Percentiles rank a stretch among this genome's conserved stretches.
phyloP scores from a whole-genome alignment of 1,139 yeast genomes.

The Nadsonia starkeyi-henricii region DNA sequence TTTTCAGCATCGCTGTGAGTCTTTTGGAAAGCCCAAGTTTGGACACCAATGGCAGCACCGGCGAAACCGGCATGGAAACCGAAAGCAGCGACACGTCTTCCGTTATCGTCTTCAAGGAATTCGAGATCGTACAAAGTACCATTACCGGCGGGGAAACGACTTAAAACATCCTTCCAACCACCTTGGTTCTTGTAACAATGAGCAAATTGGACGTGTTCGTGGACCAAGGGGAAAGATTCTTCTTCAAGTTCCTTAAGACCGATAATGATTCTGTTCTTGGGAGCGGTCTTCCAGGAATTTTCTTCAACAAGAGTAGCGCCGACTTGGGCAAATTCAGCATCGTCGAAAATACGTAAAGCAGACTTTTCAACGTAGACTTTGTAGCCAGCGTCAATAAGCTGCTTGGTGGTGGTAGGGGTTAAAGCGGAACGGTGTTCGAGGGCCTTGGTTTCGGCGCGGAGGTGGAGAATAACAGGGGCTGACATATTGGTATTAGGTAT shows the following conservation, averaged over 20 bases:
- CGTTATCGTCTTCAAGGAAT: constrained; percentile 83
- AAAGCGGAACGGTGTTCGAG: constrained; percentile 94
- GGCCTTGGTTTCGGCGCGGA: constrained; percentile 95
- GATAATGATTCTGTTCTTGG: constrained; percentile 72
- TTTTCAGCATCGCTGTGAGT: constrained; percentile 48
- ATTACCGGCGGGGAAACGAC: constrained; percentile 80
- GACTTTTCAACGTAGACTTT: constrained; percentile 78
- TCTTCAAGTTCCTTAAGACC: constrained; percentile 96
- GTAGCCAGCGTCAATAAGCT: constrained; percentile 77
- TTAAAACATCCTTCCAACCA: constrained; percentile 88
- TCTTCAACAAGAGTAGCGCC: constrained; percentile 87
- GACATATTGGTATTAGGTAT: constrained; percentile 3
- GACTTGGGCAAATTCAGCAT: constrained; percentile 55
- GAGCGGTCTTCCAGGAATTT: constrained; percentile 88
- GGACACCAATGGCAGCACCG: constrained; percentile 92
- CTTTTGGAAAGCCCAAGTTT: constrained; percentile 90
- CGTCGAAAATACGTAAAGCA: constrained; percentile 63
- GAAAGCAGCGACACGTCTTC: constrained; percentile 97
- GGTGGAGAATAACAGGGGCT: constrained; percentile 27
- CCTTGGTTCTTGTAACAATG: constrained; percentile 96
- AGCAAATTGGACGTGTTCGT: constrained; percentile 95
- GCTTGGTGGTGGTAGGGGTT: constrained; percentile 81
- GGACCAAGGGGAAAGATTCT: constrained; percentile 82
- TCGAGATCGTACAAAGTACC: constrained; percentile 88
- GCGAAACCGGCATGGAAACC: constrained; percentile 99